Evolutionary conservation across 2,329 filamentous ascomycete species (phyloP).

Genomic region (Bipolaris bicolor): DNA sequence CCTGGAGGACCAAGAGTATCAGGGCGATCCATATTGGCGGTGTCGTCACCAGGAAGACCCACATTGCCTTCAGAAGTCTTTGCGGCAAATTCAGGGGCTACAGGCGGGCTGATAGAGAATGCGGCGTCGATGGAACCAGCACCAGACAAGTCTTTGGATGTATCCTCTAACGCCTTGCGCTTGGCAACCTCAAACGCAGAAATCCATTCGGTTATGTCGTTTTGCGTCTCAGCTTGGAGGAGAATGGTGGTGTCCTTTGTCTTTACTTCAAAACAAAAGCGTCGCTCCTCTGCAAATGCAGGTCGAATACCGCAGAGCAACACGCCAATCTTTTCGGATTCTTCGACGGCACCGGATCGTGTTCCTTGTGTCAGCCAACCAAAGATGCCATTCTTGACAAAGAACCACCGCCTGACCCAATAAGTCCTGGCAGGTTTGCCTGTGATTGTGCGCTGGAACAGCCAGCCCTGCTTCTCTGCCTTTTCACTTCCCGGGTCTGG

Average conservation of each 20-base stretch:
- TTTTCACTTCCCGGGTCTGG: constrained; percentile 54
- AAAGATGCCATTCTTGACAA: constrained; percentile 93
- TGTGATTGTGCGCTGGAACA: constrained; percentile 79
- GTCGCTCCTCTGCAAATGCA: constrained; percentile 87
- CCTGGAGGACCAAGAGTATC: constrained; percentile 70
- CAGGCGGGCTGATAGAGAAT: constrained; percentile 89
- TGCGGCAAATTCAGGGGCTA: constrained; percentile 88
- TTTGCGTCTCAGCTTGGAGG: constrained; percentile 90
- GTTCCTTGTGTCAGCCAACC: constrained; percentile 87
- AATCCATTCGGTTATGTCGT: constrained; percentile 92
- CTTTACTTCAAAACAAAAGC: constrained; percentile 98
- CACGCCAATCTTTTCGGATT: constrained; percentile 95
- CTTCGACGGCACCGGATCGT: constrained; percentile 82
- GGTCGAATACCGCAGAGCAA: constrained; percentile 91
- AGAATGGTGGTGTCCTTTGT: constrained; percentile 91
- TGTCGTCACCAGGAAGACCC: constrained; percentile 61
- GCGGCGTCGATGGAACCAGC: constrained; percentile 69
- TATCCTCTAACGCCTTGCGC: constrained; percentile 83
- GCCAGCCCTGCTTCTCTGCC: constrained; percentile 90
- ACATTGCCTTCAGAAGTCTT: constrained; percentile 72
- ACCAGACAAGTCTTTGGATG: constrained; percentile 58
- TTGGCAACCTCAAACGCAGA: constrained; percentile 93
- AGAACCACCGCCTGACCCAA: constrained; percentile 94
- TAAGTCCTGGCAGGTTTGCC: constrained; percentile 89
- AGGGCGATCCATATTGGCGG: constrained; percentile 62